Evolutionary conservation across 192 early-diverging fungal genomes (phyloP).

Genomic region (Coemansia sp.): DNA sequence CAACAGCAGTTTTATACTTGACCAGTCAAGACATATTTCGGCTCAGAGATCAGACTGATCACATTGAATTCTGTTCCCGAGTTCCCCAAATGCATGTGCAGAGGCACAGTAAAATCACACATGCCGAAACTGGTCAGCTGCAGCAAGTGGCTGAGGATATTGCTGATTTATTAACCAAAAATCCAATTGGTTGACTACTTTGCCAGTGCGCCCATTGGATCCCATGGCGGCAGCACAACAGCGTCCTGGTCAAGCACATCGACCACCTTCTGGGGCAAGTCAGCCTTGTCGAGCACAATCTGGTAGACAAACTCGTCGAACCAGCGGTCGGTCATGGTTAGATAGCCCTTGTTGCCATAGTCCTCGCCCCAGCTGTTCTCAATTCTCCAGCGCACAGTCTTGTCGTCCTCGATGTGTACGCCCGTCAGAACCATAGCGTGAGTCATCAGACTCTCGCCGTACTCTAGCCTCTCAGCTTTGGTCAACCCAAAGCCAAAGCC

Average conservation of each 20-base stretch:
- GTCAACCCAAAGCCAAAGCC: constrained; percentile 56
- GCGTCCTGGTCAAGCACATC: constrained; percentile 64
- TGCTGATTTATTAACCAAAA: not conserved
- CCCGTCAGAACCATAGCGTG: constrained; percentile 81
- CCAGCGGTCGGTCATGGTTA: constrained; percentile 76
- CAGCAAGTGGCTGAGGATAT: not conserved
- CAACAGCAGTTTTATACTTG: not conserved
- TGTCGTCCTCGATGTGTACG: constrained; percentile 63
- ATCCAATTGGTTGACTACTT: constrained; percentile 9
- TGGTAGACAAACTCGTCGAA: constrained; percentile 79
- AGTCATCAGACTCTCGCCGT: constrained; percentile 73
- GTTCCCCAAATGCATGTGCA: too few relatives aligned
- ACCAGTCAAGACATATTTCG: too few relatives aligned
- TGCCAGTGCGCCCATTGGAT: constrained; percentile 75
- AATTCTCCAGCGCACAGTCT: constrained; percentile 70
- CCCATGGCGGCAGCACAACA: constrained; percentile 68
- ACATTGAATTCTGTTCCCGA: too few relatives aligned
- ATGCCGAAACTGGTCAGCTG: not conserved
- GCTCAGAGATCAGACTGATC: too few relatives aligned
- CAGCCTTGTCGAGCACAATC: constrained; percentile 68
- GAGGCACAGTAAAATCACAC: too few relatives aligned
- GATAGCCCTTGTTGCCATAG: constrained; percentile 70
- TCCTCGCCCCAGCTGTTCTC: constrained; percentile 70
- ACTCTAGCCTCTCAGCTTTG: constrained; percentile 68
- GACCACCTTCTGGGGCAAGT: constrained; percentile 58